Percentiles rank a stretch among this genome's conserved stretches.
Evolutionary conservation across 179 eudicot genomes (phyloP).

Genomic region (Sideroxylon spinosum): DNA sequence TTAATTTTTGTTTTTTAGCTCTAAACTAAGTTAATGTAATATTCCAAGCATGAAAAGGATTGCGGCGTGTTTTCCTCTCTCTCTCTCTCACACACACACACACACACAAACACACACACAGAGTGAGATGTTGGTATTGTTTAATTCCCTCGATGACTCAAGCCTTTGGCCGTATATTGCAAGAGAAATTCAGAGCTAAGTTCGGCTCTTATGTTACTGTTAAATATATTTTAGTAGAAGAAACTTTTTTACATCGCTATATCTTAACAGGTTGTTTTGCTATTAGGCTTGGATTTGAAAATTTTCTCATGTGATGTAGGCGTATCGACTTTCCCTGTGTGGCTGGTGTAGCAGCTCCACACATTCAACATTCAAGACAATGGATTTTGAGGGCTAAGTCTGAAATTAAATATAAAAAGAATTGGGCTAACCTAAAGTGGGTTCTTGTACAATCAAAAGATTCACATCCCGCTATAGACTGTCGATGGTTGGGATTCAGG

Average conservation of each 20-base stretch:
- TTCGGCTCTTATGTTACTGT: background rate
- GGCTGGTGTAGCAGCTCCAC: background rate
- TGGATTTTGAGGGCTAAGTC: conserved; percentile 4
- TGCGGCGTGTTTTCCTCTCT: no score
- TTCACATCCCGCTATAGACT: background rate
- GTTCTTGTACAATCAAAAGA: background rate
- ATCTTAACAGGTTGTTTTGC: background rate
- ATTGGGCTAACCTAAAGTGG: background rate
- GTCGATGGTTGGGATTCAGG: background rate
- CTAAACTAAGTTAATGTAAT: background rate
- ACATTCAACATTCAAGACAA: background rate
- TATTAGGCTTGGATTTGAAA: background rate
- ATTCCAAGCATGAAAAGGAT: conserved; percentile 7
- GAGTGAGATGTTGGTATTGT: background rate
- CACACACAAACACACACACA: background rate
- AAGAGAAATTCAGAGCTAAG: background rate
- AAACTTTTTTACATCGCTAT: background rate
- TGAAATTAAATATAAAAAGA: background rate
- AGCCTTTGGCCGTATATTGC: background rate
- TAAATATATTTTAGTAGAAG: background rate
- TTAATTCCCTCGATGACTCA: background rate
- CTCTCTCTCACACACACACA: background rate
- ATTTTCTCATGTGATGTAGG: no score
- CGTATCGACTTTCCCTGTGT: background rate
- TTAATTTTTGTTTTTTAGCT: conserved; percentile 1